Base-by-base conservation (phyloP, 202 grass and related monocot genomes). In the Sporobolus alterniflorus region DNA sequence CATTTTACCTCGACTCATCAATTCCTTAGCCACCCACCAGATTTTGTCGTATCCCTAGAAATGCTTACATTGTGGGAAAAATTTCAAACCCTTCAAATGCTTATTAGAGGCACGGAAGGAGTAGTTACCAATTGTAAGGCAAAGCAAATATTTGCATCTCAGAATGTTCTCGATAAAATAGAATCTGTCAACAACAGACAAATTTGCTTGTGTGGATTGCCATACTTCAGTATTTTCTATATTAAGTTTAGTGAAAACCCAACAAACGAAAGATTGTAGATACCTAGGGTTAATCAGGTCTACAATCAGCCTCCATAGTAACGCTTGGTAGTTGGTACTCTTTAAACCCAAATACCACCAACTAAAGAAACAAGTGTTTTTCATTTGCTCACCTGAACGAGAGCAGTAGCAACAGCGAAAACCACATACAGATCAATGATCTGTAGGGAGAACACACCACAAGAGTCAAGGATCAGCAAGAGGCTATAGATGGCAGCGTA, bases 381-480 rank as follows among this genome's bases (percentile, higher is more conserved):
- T 3, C 34, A 48, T 39, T 39, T 39, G n/a, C 2, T 57, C 48
- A 90, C 96, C 91, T 98, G 92, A 83, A 93, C 80, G 40, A 98
- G 48, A 79, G 93, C 91, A 66, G 89, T 92, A 12, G 87, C 80
- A 6, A 98, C 80, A 0, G 91, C 91, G 11, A 88, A 98, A 83
- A 39, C 5, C 36, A 39, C 36, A 39, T 39, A 39, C 36, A 39
- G 36, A 7, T 39, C 36, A 39, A 39, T 39, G 36, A 39, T 39
- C 36, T 39, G 36, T 39, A 39, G 36, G 36, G 3, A 39, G 5
- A 39, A 39, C 36, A 39, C 36, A 39, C 36, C 5, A 39, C 36
- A 7, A 39, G 36, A 39, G 36, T 39, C 36, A 39, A 39, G 36
- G 36, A 39, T 39, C 36, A 39, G 36, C 36, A 5, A 7, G 36